Base-by-base conservation (phyloP, 345 rosid genomes). In the Luvunga scandens region DNA sequence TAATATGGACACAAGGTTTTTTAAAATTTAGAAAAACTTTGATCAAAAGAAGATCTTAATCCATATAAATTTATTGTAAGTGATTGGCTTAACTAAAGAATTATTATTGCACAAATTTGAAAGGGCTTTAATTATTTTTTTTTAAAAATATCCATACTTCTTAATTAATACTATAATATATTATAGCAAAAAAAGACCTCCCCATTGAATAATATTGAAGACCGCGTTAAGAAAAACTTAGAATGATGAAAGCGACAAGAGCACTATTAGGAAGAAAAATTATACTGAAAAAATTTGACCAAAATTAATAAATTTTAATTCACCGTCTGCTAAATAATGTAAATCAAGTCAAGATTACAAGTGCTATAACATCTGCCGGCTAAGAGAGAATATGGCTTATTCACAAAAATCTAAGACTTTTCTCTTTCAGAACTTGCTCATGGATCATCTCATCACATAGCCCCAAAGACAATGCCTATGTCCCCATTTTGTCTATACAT, bases 321-420 rank as follows among this genome's bases (percentile, higher is more conserved):
- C 33, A 2, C 24, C 4, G 39, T 64, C 68, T 31, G n/a, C 68
- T 66, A 66, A 64, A 25, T 50, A 69, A 18, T 53, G 21, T 18
- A 45, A 45, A 45, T 45, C 50, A 45, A 45, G 50, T 45, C 50
- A 45, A 45, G 50, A 45, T 45, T 45, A 45, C 50, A 45, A 45
- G 13, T 45, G 13, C 50, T 45, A 45, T 25, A 69, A 70, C 73
- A 27, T 59, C 81, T 73, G 87, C 87, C 87, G 87, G 87, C 87
- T 27, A 45, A 72, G 39, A 71, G 55, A 66, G 62, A 45, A 70
- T 45, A 50, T 70, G 1, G 34, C 28, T 48, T 39, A 50, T 33
- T 63, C 7, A 75, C 74, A 55, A 75, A 68, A 66, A 66, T 75
- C 79, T 70, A 53, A 81, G 81, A 79, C 84, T 77, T 85, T 57